Evolutionary conservation across 768 basidiomycete genomes (phyloP).

Genomic region (Lactarius deliciosus): DNA sequence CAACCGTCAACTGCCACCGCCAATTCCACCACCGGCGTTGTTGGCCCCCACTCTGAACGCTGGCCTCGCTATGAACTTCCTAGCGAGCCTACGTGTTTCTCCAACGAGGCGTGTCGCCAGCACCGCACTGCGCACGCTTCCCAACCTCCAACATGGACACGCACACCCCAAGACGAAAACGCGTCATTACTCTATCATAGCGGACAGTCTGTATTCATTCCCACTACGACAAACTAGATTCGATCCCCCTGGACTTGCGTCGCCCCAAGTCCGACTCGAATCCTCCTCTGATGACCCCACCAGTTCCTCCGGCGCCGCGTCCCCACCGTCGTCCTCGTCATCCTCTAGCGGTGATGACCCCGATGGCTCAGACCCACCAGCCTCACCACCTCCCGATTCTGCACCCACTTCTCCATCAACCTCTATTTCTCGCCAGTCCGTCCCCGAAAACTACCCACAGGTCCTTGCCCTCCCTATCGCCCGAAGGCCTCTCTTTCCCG

Average conservation of each 20-base stretch:
- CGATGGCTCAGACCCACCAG: constrained; percentile 42
- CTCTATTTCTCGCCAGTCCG: constrained; percentile 79
- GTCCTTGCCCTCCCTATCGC: constrained; percentile 95
- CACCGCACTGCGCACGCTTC: constrained; percentile 5
- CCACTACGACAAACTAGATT: background rate
- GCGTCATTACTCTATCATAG: constrained; percentile 14
- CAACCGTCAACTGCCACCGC: background rate
- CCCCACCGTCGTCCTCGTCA: constrained; percentile 45
- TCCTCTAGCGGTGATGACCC: constrained; percentile 39
- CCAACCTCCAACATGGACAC: background rate
- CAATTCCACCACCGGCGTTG: background rate
- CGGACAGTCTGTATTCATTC: background rate
- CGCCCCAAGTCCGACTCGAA: constrained; percentile 21
- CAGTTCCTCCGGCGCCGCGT: constrained; percentile 35
- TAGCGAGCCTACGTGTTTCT: constrained; percentile 9
- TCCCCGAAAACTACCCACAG: constrained; percentile 90
- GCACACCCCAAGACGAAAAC: background rate
- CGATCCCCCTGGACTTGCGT: background rate
- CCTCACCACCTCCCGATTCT: constrained; percentile 41
- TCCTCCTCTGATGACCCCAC: constrained; percentile 16
- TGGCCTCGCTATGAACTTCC: constrained; percentile 6
- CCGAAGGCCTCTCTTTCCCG: constrained; percentile 92
- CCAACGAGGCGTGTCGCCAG: background rate
- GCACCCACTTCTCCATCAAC: constrained; percentile 41
- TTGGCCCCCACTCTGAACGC: background rate